A percentile compares a stretch with the other conserved stretches of the same genome.
These are phyloP conservation scores for Trametes coccinea DNA, from an alignment of 768 basidiomycete species.

Conservation along the genomic window DNA sequence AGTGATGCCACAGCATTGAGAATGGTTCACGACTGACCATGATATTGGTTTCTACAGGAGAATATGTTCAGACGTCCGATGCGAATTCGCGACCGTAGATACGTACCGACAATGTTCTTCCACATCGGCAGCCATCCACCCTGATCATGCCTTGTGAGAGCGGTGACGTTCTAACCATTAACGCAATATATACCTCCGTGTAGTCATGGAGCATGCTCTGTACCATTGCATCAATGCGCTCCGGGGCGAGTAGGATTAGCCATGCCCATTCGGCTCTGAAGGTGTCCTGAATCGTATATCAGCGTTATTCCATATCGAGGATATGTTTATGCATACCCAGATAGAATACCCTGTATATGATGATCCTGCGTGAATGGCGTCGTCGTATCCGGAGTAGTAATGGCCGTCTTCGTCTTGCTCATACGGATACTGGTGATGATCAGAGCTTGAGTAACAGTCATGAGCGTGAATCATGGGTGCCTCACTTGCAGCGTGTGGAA, in stretches of 20 bases:
- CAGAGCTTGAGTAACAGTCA: background rate
- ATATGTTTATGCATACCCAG: conserved; percentile 50
- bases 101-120: conserved; percentile 76
- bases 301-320: no score
- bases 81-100: no score
- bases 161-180: background rate
- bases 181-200: conserved; percentile 45
- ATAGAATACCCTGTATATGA: conserved; percentile 83
- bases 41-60: conserved; percentile 67
- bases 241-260: conserved; percentile 74
- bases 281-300: conserved; percentile 52
- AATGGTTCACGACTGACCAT: conserved; percentile 49
- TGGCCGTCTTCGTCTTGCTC: conserved; percentile 65
- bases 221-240: conserved; percentile 72
- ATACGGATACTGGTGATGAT: conserved; percentile 63
- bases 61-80: background rate
- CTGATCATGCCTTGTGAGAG: conserved; percentile 28
- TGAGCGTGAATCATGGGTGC: no score
- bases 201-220: conserved; percentile 82
- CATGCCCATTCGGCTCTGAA: conserved; percentile 80
- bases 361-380: conserved; percentile 56
- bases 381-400: conserved; percentile 81
- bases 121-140: conserved; percentile 90
- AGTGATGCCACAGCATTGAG: background rate
- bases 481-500: conserved; percentile 61